Evolutionary conservation across 495 filamentous ascomycete genomes (phyloP).

Genomic region (Penicillium daleae): DNA sequence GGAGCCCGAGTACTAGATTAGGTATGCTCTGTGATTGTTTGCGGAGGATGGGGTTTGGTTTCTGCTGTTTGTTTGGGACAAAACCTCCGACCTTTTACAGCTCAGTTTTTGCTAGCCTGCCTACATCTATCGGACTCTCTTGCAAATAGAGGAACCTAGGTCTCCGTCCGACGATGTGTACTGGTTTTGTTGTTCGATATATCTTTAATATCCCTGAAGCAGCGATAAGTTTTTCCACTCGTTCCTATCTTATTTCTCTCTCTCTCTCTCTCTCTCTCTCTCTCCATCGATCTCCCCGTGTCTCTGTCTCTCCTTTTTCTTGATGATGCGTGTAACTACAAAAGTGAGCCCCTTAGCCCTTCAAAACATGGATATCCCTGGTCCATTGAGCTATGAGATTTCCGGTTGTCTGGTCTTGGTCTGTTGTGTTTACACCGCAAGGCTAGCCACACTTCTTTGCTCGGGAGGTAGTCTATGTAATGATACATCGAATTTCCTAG

Average conservation of each 20-base stretch:
- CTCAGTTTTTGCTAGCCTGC: constrained; percentile 32
- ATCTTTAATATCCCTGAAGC: constrained; percentile 54
- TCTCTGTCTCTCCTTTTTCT: constrained; percentile 6
- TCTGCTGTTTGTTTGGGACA: constrained; percentile 32
- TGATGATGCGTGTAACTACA: constrained; percentile 34
- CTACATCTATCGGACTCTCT: constrained; percentile 35
- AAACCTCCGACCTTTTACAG: constrained; percentile 30
- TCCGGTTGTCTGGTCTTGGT: background rate
- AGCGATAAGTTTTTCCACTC: constrained; percentile 49
- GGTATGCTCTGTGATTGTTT: constrained; percentile 29
- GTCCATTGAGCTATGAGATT: background rate
- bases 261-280: constrained; percentile 11
- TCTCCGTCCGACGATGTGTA: constrained; percentile 48
- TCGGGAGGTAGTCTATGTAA: background rate
- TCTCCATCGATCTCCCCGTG: constrained; percentile 9
- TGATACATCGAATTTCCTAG: background rate
- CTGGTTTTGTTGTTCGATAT: constrained; percentile 50
- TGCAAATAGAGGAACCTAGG: constrained; percentile 53
- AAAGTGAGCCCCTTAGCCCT: constrained; percentile 19
- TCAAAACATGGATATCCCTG: background rate
- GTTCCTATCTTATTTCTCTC: constrained; percentile 29
- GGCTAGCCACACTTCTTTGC: background rate
- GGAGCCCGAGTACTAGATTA: constrained; percentile 92
- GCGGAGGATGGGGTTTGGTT: constrained; percentile 26
- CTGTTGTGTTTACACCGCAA: constrained; percentile 4